These are phyloP conservation scores for Phytophthora citricola DNA, from an alignment of 352 stramenopile genomes.

Conservation along the genomic window DNA sequence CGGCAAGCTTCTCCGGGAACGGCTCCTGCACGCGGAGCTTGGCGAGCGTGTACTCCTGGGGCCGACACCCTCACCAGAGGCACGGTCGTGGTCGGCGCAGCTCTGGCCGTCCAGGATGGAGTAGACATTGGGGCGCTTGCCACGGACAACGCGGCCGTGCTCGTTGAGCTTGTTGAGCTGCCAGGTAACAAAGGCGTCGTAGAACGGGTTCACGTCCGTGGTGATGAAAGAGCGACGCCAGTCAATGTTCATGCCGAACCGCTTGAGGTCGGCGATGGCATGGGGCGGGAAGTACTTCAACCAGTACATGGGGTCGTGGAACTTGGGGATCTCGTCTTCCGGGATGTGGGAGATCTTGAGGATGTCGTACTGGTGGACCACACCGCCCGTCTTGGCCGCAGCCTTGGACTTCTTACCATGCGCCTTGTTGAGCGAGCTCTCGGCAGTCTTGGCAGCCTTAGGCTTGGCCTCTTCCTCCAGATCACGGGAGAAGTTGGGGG, in stretches of 20 bases:
- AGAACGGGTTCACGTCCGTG: conserved; percentile 99
- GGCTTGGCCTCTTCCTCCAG: conserved; percentile 18
- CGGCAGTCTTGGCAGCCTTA: conserved; percentile 70
- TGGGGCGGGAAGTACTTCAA: conserved; percentile 99
- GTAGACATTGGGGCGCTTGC: conserved; percentile 99
- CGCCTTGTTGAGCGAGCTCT: conserved; percentile 83
- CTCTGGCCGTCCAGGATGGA: conserved; percentile 98
- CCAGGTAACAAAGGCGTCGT: conserved; percentile 99
- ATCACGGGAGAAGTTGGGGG: conserved; percentile 89
- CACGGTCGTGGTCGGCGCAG: conserved; percentile 99
- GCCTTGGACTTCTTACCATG: conserved; percentile 99
- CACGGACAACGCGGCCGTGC: conserved; percentile 88
- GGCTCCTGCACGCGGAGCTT: conserved; percentile 95
- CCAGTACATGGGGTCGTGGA: conserved; percentile 98
- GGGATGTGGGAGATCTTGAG: conserved; percentile 94
- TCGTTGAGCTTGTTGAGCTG: conserved; percentile 98
- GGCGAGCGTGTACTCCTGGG: conserved; percentile 99
- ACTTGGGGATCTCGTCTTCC: conserved; percentile 96
- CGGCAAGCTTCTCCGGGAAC: conserved; percentile 77
- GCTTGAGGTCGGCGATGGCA: conserved; percentile 96
- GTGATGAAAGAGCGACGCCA: conserved; percentile 99
- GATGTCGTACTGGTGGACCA: conserved; percentile 99
- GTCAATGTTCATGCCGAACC: conserved; percentile 97
- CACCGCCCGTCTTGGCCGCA: conserved; percentile 97
- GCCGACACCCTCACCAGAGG: conserved; percentile 97